Conservation (phyloP, 192 early-diverging fungal genomes). For the Helicostylum pulchrum region DNA sequence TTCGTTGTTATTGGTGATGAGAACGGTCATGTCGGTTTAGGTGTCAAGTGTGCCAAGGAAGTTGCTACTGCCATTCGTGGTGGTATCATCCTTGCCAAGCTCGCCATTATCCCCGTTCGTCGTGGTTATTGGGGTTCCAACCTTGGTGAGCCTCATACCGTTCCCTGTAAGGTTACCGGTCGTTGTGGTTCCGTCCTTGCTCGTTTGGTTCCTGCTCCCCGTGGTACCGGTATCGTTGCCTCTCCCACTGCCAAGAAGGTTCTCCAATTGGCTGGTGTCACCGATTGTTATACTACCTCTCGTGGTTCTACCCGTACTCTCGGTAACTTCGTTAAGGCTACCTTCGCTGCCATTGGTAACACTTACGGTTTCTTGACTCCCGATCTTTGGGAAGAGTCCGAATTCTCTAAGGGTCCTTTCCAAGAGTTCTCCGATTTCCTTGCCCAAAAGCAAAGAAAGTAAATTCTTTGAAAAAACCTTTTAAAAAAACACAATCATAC, state of each 20-base stretch:
- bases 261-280: slow-evolving; percentile 93
- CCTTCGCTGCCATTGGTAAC: slow-evolving; percentile 92
- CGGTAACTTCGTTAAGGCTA: slow-evolving; percentile 99
- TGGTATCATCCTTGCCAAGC: slow-evolving; percentile 98
- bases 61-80: slow-evolving; percentile 98
- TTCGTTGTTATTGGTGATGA: slow-evolving; percentile 98
- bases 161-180: slow-evolving; percentile 95
- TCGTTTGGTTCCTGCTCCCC: slow-evolving; percentile 96
- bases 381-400: slow-evolving; percentile 91
- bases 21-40: slow-evolving; percentile 97
- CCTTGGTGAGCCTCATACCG: slow-evolving; percentile 97
- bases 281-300: slow-evolving; percentile 96
- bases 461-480: slow-evolving; percentile 8
- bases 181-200: slow-evolving; percentile 91
- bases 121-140: slow-evolving; percentile 98
- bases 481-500: background rate
- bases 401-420: slow-evolving; percentile 52
- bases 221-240: slow-evolving; percentile 98
- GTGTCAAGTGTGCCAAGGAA: slow-evolving; percentile 99
- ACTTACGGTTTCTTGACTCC: slow-evolving; percentile 97
- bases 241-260: slow-evolving; percentile 95
- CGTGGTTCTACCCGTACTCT: slow-evolving; percentile 96
- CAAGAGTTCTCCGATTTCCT: slow-evolving; percentile 21
- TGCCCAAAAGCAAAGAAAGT: slow-evolving; percentile 46
- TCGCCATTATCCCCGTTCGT: slow-evolving; percentile 96